Evolutionary conservation across 2,329 filamentous ascomycete genomes (phyloP), one percentile per base, ranked within the genome.

Genomic region (Beauveria australis): DNA sequence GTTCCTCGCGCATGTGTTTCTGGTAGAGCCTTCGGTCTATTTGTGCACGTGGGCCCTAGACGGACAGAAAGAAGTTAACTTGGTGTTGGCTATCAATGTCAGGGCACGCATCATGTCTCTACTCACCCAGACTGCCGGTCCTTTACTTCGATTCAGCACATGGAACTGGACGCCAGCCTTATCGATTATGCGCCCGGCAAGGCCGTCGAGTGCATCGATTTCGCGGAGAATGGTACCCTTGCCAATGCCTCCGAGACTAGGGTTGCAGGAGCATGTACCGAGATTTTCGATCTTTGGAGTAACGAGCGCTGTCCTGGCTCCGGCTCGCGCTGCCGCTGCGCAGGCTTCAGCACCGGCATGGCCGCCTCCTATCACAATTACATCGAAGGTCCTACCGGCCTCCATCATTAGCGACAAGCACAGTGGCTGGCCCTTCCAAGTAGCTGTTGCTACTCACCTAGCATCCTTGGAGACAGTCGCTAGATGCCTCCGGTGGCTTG

Each of bases 181-280:
- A 76, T 99, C 94, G 62, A 96, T 91, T 24, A 97, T 88, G 41
- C 91, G 84, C 0, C 91, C 92, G 0, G 92, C 88, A 22, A 99
- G 78, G 0, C 94, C 94, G 70, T 97, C 94, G 62, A 99, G 80
- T 0, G 94, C 94, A 76, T 99, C 94, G 37, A 99, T 88, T 74
- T 99, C 94, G 47, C 93, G 87, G 55, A 99, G 79, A 79, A 99
- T 97, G 10, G 91, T 97, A 18, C 94, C 94, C 73, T 99, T 99
- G 49, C 94, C 94, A 67, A 99, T 97, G n/a, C 94, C 94, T 44
- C 94, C 94, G 70, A 99, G 96, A 65, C 91, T 96, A 1, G 93
- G 93, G 72, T 97, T 97, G 77, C 93, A 97, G 41, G 92, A 97
- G 76, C 93, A 97, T 33, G 94, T 91, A 60, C 93, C 93, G 22